Evolutionary conservation across 805 yeast species (phyloP), one percentile per base, ranked within the genome.

Genomic region (Ogataea populi-albae): DNA sequence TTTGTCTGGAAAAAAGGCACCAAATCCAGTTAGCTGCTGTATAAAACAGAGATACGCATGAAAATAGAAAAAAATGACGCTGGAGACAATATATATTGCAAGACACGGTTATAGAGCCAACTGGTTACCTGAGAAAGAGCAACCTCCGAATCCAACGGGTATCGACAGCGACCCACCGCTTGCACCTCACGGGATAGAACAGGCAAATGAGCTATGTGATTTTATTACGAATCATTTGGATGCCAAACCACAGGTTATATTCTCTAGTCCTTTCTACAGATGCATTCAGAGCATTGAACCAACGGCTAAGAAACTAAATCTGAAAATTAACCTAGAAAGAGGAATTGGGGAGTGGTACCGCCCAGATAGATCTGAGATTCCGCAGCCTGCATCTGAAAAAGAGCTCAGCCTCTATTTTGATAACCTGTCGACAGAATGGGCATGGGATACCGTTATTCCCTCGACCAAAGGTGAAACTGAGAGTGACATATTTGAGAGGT

Each of bases 301-400:
- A 2, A 68, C 81, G 10, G 78, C 95, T 1, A 66, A 76, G 27
- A 55, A 57, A 18, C 60, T 87, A 11, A 77, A 69, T 4, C 48
- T 84, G 23, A 75, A 77, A 9, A 73, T 89, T 8, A 69, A 64
- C 32, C 60, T 85, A 4, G 98, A 93, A 50, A 64, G 80, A 35
- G 98, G 97, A 1, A 69, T 91, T 17, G 94, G 96, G 16, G 97
- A 93, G 62, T 88, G 96, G 95, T 91, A 84, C 54, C 75, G 76
- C 49, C 77, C 76, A n/a, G 75, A 75, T 28, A 67, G 96, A 49
- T 67, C 67, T 1, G 65, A 76, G 10, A 76, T 84, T 41, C 95
- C 97, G 3, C 64, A 60, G 17, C 89, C 96, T 1, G 87, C 83
- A 0, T 57, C 68, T 15, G 61, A 63, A 32, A 70, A 66, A 11